phyloP scores from a whole-genome alignment of 2,329 filamentous ascomycete genomes.

The Pseudomassariella vexata region DNA sequence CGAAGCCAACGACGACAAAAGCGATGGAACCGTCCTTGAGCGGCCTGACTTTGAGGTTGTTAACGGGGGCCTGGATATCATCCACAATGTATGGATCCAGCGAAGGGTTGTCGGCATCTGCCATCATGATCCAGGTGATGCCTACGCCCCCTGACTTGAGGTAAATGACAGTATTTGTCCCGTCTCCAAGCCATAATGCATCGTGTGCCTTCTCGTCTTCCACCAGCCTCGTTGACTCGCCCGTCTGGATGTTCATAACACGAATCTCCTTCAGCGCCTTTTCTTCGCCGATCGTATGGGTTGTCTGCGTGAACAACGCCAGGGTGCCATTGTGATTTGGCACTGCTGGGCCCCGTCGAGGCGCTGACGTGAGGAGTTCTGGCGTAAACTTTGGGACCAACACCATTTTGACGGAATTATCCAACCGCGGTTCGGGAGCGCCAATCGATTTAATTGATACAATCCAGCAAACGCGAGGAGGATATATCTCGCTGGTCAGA shows the following conservation, averaged over 20 bases:
- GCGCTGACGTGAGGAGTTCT: slow-evolving; percentile 23
- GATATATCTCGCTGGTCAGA: neutral
- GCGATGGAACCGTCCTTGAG: slow-evolving; percentile 28
- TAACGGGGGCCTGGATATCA: slow-evolving; percentile 26
- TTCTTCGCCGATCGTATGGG: slow-evolving; percentile 24
- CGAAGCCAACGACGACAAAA: slow-evolving; percentile 28
- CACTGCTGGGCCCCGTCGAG: slow-evolving; percentile 26
- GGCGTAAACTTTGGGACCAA: slow-evolving; percentile 24
- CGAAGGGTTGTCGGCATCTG: slow-evolving; percentile 14
- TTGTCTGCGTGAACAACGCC: slow-evolving; percentile 33
- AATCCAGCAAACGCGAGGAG: too few relatives aligned
- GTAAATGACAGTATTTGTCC: slow-evolving; percentile 23
- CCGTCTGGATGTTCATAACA: slow-evolving; percentile 25
- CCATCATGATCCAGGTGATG: slow-evolving; percentile 24
- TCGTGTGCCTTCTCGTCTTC: slow-evolving; percentile 24
- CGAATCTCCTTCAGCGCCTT: slow-evolving; percentile 25
- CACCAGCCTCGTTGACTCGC: slow-evolving; percentile 18
- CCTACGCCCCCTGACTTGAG: slow-evolving; percentile 23
- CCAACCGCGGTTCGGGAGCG: too few relatives aligned
- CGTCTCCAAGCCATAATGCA: slow-evolving; percentile 29
- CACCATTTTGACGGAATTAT: slow-evolving; percentile 11
- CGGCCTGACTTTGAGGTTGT: slow-evolving; percentile 25
- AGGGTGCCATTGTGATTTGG: slow-evolving; percentile 34
- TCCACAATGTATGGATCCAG: slow-evolving; percentile 19
- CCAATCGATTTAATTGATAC: too few relatives aligned